Evolutionary conservation across 176 grass and related monocot genomes (phyloP).

Genomic region (Musa troglodytarum): DNA sequence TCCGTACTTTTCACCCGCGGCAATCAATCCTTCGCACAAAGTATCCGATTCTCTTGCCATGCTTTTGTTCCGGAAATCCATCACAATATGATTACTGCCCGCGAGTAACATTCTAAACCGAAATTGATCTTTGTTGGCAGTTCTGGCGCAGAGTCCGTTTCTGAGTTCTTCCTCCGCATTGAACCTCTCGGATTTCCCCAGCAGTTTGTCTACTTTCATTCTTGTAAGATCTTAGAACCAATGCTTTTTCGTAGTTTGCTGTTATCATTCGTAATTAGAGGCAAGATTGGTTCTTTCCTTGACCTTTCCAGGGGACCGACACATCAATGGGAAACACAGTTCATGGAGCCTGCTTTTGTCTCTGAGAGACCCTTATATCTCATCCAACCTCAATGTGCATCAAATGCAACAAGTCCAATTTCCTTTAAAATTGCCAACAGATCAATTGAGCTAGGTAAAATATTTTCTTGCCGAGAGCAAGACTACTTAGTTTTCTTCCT

Average conservation of each 20-base stretch:
- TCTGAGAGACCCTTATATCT: constrained; percentile 41
- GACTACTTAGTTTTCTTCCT: background rate
- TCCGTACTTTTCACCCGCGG: constrained; percentile 51
- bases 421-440: constrained; percentile 20
- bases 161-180: constrained; percentile 23
- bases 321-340: constrained; percentile 31
- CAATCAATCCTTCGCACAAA: constrained; percentile 55
- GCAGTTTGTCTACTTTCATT: constrained; percentile 28
- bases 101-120: too few relatives aligned
- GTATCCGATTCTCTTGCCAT: constrained; percentile 21
- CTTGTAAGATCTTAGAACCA: constrained; percentile 42
- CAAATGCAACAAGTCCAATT: constrained; percentile 33
- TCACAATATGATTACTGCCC: background rate
- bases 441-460: constrained; percentile 39
- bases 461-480: background rate
- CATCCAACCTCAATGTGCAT: constrained; percentile 37
- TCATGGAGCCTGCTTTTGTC: constrained; percentile 59
- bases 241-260: background rate
- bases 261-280: constrained; percentile 5
- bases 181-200: constrained; percentile 55
- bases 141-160: constrained; percentile 47
- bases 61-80: background rate
- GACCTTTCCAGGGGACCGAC: constrained; percentile 43
- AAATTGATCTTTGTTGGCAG: constrained; percentile 24
- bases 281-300: background rate